Percentiles rank a stretch among this genome's conserved stretches.
phyloP scores from a whole-genome alignment of 768 basidiomycete genomes.

The Leccinum ochraceum region DNA sequence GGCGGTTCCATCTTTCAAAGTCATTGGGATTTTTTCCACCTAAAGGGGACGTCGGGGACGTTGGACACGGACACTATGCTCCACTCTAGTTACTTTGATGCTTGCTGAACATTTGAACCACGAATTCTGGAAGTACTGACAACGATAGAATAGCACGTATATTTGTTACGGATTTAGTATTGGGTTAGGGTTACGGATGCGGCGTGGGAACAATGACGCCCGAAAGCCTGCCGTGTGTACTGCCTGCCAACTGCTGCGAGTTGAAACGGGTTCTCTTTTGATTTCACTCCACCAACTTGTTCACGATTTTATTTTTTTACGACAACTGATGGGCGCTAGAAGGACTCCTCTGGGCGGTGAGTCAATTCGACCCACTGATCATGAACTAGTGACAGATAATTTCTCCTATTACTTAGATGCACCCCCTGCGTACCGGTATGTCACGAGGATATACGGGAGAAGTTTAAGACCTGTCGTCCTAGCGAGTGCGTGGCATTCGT shows the following conservation, averaged over 20 bases:
- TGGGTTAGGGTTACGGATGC: constrained; percentile 8
- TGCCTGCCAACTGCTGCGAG: not conserved
- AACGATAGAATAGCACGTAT: not conserved
- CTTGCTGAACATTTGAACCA: not conserved
- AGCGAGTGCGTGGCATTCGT: constrained; percentile 34
- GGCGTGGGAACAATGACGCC: constrained; percentile 30
- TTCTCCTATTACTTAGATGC: constrained; percentile 29
- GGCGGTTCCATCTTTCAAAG: constrained; percentile 79
- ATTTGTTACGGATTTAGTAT: not conserved
- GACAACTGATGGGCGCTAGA: constrained; percentile 15
- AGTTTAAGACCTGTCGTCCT: constrained; percentile 65
- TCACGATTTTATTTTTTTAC: not conserved
- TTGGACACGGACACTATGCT: not conserved
- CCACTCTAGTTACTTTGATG: not conserved
- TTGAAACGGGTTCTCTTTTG: not conserved
- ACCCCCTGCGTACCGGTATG: constrained; percentile 61
- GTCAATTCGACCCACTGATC: not conserved
- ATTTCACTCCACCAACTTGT: constrained; percentile 2
- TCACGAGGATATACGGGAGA: constrained; percentile 52
- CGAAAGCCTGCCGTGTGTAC: constrained; percentile 2
- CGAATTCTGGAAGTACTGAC: not conserved
- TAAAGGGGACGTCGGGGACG: constrained; percentile 31
- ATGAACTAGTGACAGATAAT: not conserved
- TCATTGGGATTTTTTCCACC: constrained; percentile 87
- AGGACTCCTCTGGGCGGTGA: constrained; percentile 17